A percentile compares a stretch with the other conserved stretches of the same genome.
Conservation (phyloP, 345 rosid species). For the Garcia nutans region DNA sequence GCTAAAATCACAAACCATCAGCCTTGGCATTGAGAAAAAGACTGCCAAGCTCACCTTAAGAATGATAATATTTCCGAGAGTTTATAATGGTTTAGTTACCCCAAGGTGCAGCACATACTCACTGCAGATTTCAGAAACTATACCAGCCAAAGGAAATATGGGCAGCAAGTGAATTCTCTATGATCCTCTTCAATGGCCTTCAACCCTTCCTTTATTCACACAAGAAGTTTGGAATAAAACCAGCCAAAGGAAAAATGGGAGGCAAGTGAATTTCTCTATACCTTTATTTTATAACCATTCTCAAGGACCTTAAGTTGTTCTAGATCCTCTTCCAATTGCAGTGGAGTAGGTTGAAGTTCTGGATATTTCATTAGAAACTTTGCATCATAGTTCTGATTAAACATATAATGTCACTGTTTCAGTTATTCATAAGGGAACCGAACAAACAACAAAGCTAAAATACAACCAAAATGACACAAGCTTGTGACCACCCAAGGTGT, state of each 20-base stretch:
- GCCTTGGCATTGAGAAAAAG: no score
- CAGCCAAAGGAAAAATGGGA: background rate
- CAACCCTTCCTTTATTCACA: no score
- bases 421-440: background rate
- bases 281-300: constrained; percentile 92
- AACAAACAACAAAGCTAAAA: constrained; percentile 6
- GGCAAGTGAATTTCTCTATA: constrained; percentile 17
- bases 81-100: no score
- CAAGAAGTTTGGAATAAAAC: no score
- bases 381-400: constrained; percentile 77
- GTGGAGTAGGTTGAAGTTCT: constrained; percentile 75
- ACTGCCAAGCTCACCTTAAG: no score
- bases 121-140: no score
- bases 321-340: constrained; percentile 93
- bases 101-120: no score
- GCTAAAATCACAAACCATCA: background rate
- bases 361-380: constrained; percentile 80
- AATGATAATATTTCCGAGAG: no score
- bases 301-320: constrained; percentile 81
- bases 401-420: background rate
- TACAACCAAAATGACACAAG: background rate
- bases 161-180: no score
- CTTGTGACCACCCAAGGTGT: background rate
- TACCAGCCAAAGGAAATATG: no score
- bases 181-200: no score